Evolutionary conservation across 2,329 filamentous ascomycete genomes (phyloP), one percentile per base, ranked within the genome.

Genomic region (Scopulariopsis brevicaulis): DNA sequence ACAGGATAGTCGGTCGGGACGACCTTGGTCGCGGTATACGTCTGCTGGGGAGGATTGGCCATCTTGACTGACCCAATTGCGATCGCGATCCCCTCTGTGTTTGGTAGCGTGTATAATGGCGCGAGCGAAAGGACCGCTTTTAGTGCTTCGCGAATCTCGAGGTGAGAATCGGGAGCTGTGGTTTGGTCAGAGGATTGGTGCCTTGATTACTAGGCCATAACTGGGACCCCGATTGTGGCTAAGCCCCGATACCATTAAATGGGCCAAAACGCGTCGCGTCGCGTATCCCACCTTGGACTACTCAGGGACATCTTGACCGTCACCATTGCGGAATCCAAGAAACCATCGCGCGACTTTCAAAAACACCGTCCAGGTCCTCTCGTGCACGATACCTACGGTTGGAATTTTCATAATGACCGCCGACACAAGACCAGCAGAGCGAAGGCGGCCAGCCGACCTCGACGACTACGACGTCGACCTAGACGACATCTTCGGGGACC

Each of bases 1-100:
- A 97, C 94, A 60, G 93, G 93, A 72, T 89, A 97, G 61, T 94
- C 86, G 66, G 89, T 89, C 71, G 86, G 80, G 66, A 91, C 76
- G 70, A 84, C 81, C 83, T 94, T 95, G 70, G 87, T 86, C 59
- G 70, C 57, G 32, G 58, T 53, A 28, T 48, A 58, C 22, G 58
- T 55, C 40, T 60, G 58, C n/a, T 48, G 46, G 18, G 53, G 24
- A 50, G 52, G 18, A 22, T 14, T 37, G 11, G 59, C 50, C 61
- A 62, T 62, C 20, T 28, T 59, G 35, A 40, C 50, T 48, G 43
- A 48, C 28, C 34, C 20, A 55, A 55, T 46, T 35, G 15, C 22
- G 43, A 57, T 53, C 5, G 28, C 46, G 18, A 51, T 37, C 22
- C 43, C 15, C 32, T 55, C 53, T 12, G 40, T 22, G 18, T 24